Evolutionary conservation across 1,284 basidiomycete genomes (phyloP).

Genomic region (Apiotrichum laibachii): DNA sequence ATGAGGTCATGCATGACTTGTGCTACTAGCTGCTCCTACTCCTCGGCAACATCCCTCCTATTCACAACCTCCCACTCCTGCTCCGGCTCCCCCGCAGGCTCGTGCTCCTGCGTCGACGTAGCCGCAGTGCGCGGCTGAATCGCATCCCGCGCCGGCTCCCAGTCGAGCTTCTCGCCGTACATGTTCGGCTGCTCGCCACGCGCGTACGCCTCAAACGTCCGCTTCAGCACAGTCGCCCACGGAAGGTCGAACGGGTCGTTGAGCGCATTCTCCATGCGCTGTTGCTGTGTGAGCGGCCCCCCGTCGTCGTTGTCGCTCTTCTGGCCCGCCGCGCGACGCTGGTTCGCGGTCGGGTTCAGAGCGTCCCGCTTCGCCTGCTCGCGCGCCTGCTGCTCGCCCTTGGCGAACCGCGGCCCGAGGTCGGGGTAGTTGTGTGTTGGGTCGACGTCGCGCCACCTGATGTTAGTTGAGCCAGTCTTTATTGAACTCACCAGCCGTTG

Average conservation of each 20-base stretch:
- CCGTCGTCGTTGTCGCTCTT: too few species aligned
- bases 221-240: conserved; percentile 85
- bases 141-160: conserved; percentile 24
- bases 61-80: too few species aligned
- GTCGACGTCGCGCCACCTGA: conserved; percentile 92
- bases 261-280: conserved; percentile 5
- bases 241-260: conserved; percentile 62
- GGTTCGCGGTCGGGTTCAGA: conserved; percentile 4
- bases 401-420: conserved; percentile 71
- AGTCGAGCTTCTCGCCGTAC: conserved; percentile 74
- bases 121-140: not conserved
- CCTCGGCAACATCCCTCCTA: too few species aligned
- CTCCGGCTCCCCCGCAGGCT: too few species aligned
- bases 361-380: conserved; percentile 42
- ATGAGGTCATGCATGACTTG: too few species aligned
- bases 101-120: not conserved
- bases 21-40: too few species aligned
- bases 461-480: not conserved
- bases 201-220: conserved; percentile 84
- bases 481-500: conserved; percentile 64
- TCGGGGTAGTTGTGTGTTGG: conserved; percentile 84
- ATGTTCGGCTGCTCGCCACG: conserved; percentile 84
- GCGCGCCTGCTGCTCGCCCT: conserved; percentile 62
- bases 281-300: not conserved
- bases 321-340: too few species aligned